phyloP scores from a whole-genome alignment of 805 yeast species.

The Millerago galiae region DNA sequence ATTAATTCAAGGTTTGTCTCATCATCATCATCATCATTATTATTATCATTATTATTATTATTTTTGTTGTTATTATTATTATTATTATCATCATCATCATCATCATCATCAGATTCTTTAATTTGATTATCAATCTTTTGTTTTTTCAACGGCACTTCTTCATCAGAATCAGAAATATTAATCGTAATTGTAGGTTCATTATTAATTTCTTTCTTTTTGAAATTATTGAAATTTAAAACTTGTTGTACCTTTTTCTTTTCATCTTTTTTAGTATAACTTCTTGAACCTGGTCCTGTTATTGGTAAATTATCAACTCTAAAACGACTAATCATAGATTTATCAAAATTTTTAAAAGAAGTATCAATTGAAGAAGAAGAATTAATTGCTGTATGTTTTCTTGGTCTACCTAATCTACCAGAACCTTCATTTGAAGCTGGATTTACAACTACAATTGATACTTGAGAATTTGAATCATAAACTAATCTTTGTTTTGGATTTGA shows the following conservation, averaged over 20 bases:
- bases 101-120: too few relatives aligned
- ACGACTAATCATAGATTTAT: slow-evolving; percentile 19
- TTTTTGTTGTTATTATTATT: neutral
- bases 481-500: slow-evolving; percentile 20
- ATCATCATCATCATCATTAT: neutral
- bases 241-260: slow-evolving; percentile 6
- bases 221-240: slow-evolving; percentile 8
- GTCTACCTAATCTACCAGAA: slow-evolving; percentile 22
- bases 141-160: too few relatives aligned
- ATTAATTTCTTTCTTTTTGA: neutral
- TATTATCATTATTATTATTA: neutral
- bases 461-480: slow-evolving; percentile 16
- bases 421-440: slow-evolving; percentile 22
- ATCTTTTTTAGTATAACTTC: slow-evolving; percentile 20
- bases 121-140: too few relatives aligned
- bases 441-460: slow-evolving; percentile 23
- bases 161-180: neutral
- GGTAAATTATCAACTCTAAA: slow-evolving; percentile 23
- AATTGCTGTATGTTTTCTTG: slow-evolving; percentile 12
- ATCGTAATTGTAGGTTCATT: neutral
- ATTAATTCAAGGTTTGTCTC: neutral
- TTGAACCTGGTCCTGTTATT: slow-evolving; percentile 23
- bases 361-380: slow-evolving; percentile 2
- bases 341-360: slow-evolving; percentile 14
- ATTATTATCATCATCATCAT: neutral